Evolutionary conservation across 257 asterid species (phyloP), one percentile per base, ranked within the genome.

Genomic region (Rubia yunnanensis): DNA sequence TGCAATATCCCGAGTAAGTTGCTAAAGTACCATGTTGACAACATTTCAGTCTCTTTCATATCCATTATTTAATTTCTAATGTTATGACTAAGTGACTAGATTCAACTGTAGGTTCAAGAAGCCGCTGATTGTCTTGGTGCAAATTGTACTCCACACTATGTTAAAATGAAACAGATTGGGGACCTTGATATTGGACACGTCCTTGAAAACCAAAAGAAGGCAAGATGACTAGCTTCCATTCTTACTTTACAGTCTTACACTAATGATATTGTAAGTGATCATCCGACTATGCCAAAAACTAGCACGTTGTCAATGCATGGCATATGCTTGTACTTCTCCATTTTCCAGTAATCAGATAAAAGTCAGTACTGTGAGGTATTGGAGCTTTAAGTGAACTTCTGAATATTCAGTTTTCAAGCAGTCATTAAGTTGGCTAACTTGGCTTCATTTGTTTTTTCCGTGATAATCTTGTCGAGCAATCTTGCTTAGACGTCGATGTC

Each of bases 81-180:
- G 39, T 61, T 65, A 67, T 23, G n/a, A 64, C 64, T 60, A 22
- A 71, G 63, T 48, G 5, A 20, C 41, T 34, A 23, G 28, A 56
- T 63, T 38, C 69, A 22, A 23, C 69, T 66, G 39, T 77, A 92
- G 97, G 86, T 92, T 71, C 98, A 87, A 89, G 96, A 89, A 77
- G 97, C 98, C 62, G 98, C 97, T 26, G 92, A 89, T 72, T 86
- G 94, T 83, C 81, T 88, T 65, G 90, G 95, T 31, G 95, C 96
- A 28, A 96, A 92, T 61, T 81, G 89, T 72, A 76, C 80, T 41
- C 89, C 96, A 5, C 91, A 91, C 56, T 79, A 81, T 66, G 88
- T 86, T 58, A 94, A 89, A 68, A 74, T 39, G 75, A 87, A 86
- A 76, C 88, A 87, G 66, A 63, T 72, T 20, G 74, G 68, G 17